A percentile compares a stretch with the other conserved stretches of the same genome.
Evolutionary conservation across 75 land plant species (phyloP).

Genomic region (Isoetes taiwanensis): DNA sequence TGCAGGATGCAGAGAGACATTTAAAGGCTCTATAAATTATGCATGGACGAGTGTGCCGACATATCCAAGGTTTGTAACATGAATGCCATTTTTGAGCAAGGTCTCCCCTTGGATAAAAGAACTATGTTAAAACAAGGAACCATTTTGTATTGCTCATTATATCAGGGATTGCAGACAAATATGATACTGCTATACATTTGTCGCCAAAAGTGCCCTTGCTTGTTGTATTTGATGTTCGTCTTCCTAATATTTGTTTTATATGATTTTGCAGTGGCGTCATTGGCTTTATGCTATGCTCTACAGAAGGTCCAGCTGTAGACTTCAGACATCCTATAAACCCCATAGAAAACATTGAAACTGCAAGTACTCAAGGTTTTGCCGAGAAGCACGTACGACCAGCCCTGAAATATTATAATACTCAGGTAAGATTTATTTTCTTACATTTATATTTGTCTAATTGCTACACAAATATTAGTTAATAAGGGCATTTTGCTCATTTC

Average conservation of each 20-base stretch:
- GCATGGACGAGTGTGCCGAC: conserved; percentile 98
- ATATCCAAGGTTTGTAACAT: conserved; percentile 65
- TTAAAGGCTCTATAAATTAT: conserved; percentile 89
- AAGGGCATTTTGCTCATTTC: no score
- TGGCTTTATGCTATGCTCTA: conserved; percentile 87
- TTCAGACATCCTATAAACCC: conserved; percentile 67
- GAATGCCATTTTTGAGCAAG: not conserved
- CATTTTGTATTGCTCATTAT: not conserved
- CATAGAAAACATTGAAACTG: conserved; percentile 44
- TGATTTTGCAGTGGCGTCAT: conserved; percentile 64
- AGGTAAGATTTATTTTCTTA: no score
- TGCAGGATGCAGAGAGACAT: conserved; percentile 57
- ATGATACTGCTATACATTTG: not conserved
- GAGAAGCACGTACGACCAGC: conserved; percentile 25
- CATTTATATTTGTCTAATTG: no score
- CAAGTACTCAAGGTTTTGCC: not conserved
- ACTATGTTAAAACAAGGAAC: not conserved
- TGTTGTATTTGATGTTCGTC: not conserved
- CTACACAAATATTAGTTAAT: no score
- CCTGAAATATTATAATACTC: conserved; percentile 77
- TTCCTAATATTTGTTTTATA: not conserved
- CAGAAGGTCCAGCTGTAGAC: conserved; percentile 66
- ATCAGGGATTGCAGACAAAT: not conserved
- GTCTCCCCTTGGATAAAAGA: not conserved
- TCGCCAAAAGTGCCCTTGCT: not conserved